These are phyloP conservation scores for Pseudomassariella vexata DNA, from an alignment of 2,329 filamentous ascomycete genomes.

Conservation along the genomic window DNA sequence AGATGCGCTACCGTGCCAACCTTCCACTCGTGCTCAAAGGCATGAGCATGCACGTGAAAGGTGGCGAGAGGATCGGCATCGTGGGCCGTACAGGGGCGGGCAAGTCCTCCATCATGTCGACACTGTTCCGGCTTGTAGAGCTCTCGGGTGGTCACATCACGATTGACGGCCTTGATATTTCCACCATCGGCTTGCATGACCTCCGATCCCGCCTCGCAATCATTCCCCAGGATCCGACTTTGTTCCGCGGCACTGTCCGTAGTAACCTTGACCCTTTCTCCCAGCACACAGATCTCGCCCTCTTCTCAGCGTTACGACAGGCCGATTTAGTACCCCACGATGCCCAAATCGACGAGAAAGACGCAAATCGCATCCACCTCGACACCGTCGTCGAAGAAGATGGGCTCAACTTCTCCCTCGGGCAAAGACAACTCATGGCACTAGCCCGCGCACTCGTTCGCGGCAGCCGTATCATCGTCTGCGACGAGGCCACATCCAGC, in stretches of 20 bases:
- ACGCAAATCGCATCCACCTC: constrained; percentile 64
- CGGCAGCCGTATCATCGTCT: constrained; percentile 85
- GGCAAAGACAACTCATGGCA: constrained; percentile 93
- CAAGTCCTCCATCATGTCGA: constrained; percentile 79
- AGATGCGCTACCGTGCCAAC: constrained; percentile 71
- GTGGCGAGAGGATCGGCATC: constrained; percentile 75
- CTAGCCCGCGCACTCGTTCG: constrained; percentile 86
- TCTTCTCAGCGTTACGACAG: constrained; percentile 74
- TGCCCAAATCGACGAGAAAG: constrained; percentile 19
- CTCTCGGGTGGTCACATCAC: constrained; percentile 56
- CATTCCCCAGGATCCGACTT: constrained; percentile 78
- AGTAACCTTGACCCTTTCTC: constrained; percentile 76
- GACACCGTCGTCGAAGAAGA: constrained; percentile 88
- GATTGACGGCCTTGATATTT: constrained; percentile 64
- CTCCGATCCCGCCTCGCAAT: constrained; percentile 72
- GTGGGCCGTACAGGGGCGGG: constrained; percentile 78
- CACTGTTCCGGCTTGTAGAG: constrained; percentile 71
- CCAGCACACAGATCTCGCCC: constrained; percentile 70
- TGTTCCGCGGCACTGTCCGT: constrained; percentile 76
- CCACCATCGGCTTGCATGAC: constrained; percentile 68
- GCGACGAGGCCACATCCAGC: constrained; percentile 88
- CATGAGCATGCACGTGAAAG: constrained; percentile 64
- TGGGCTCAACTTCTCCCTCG: constrained; percentile 91
- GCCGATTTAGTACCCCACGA: constrained; percentile 59
- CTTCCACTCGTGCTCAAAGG: constrained; percentile 69